Evolutionary conservation across 768 basidiomycete species (phyloP).

Genomic region (Suillus hirtellus): DNA sequence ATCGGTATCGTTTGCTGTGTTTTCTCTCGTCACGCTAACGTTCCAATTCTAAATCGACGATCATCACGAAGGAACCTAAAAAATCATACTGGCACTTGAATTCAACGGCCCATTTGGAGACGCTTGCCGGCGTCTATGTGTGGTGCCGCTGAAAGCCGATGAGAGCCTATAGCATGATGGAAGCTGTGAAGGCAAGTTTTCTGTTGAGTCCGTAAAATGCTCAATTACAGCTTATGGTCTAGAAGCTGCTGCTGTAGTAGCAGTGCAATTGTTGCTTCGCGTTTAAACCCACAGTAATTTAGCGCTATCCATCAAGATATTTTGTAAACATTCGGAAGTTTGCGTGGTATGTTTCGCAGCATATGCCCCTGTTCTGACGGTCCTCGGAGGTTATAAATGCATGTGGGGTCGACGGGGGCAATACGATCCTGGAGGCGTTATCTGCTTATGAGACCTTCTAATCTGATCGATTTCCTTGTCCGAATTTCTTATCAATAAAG

Average conservation of each 20-base stretch:
- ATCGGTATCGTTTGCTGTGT: not conserved
- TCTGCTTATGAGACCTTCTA: not conserved
- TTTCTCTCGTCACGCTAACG: not conserved
- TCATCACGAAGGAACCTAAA: not conserved
- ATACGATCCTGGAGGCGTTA: not conserved
- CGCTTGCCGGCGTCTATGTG: not conserved
- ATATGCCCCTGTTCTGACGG: not conserved
- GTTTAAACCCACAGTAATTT: not conserved
- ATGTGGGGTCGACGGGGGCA: not conserved
- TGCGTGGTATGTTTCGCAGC: not conserved
- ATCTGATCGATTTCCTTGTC: not conserved
- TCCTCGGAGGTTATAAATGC: slow-evolving; percentile 1
- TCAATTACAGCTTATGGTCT: not conserved
- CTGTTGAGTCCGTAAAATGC: not conserved
- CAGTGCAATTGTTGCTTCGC: not conserved
- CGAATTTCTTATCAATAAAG: not conserved
- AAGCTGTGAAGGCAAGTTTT: not conserved
- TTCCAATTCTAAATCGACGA: not conserved
- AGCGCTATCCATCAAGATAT: not conserved
- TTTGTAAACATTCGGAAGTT: not conserved
- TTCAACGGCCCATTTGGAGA: not conserved
- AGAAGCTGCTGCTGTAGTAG: not conserved
- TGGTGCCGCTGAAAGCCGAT: not conserved
- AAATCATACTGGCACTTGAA: not conserved
- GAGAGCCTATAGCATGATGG: not conserved